phyloP scores from a whole-genome alignment of 2,329 filamentous ascomycete genomes.

The Chaetomium sp. region DNA sequence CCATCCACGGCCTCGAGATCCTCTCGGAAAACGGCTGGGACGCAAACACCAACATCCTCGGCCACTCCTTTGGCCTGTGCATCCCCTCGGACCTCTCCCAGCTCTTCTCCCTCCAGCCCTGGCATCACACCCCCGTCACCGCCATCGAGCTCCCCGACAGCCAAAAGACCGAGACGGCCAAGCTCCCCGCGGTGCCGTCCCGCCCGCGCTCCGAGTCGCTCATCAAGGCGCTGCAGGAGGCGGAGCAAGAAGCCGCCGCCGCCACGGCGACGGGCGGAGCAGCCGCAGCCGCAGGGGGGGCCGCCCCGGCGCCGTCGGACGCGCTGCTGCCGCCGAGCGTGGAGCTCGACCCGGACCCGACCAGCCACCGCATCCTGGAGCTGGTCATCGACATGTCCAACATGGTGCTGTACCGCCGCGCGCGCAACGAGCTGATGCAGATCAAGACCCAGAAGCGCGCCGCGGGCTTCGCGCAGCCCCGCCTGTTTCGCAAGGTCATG shows the following conservation, averaged over 20 bases:
- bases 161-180: constrained; percentile 55
- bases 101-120: constrained; percentile 71
- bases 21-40: constrained; percentile 91
- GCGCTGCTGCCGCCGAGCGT: constrained; percentile 34
- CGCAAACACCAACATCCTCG: constrained; percentile 79
- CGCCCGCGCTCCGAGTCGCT: constrained; percentile 46
- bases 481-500: constrained; percentile 84
- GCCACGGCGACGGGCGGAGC: background rate
- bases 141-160: constrained; percentile 53
- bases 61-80: constrained; percentile 83
- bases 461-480: constrained; percentile 71
- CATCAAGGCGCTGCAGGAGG: constrained; percentile 34
- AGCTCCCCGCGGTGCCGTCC: constrained; percentile 47
- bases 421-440: constrained; percentile 77
- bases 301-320: background rate
- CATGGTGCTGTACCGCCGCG: constrained; percentile 87
- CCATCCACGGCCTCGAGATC: constrained; percentile 88
- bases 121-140: constrained; percentile 55
- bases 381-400: constrained; percentile 88
- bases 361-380: constrained; percentile 77
- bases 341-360: constrained; percentile 46
- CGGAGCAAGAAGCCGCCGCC: constrained; percentile 28
- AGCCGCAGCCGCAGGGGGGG: constrained; percentile 9
- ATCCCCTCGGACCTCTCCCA: constrained; percentile 77
- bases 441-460: constrained; percentile 75